These are phyloP conservation scores for Staphylotrichum tortipilum DNA, from an alignment of 495 filamentous ascomycete genomes.

Conservation along the genomic window DNA sequence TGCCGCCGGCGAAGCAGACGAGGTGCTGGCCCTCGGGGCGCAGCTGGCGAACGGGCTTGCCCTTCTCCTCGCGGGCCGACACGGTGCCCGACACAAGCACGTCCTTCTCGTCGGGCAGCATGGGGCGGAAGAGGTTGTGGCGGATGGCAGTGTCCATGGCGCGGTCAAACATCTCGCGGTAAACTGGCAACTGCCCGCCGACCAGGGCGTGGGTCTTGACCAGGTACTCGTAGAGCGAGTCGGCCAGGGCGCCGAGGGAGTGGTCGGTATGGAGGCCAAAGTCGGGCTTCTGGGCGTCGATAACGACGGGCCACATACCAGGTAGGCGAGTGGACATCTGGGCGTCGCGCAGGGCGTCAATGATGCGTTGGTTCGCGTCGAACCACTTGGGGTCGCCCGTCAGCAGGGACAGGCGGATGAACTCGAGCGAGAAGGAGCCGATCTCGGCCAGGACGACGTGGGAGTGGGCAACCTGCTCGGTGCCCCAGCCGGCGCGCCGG, in stretches of 20 bases:
- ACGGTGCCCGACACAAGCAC: slow-evolving; percentile 48
- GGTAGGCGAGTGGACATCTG: slow-evolving; percentile 60
- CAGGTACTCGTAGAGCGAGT: slow-evolving; percentile 79
- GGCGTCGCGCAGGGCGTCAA: slow-evolving; percentile 57
- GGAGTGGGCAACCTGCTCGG: slow-evolving; percentile 25
- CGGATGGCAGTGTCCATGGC: slow-evolving; percentile 56
- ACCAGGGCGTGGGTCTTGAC: slow-evolving; percentile 62
- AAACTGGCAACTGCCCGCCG: slow-evolving; percentile 64
- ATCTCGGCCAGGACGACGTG: slow-evolving; percentile 48
- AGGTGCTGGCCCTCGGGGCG: slow-evolving; percentile 33
- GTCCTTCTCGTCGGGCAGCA: slow-evolving; percentile 41
- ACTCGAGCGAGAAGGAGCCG: slow-evolving; percentile 73
- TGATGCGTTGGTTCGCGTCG: slow-evolving; percentile 76
- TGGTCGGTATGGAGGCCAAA: slow-evolving; percentile 39
- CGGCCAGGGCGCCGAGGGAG: slow-evolving; percentile 64
- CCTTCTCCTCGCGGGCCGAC: slow-evolving; percentile 49
- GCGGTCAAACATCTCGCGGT: slow-evolving; percentile 65
- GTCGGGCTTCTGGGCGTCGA: slow-evolving; percentile 24
- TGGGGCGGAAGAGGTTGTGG: slow-evolving; percentile 58
- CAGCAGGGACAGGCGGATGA: slow-evolving; percentile 73
- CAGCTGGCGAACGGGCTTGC: slow-evolving; percentile 47
- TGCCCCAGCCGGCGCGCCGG: slow-evolving; percentile 22
- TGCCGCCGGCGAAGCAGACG: slow-evolving; percentile 71
- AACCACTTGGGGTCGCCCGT: slow-evolving; percentile 78
- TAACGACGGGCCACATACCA: slow-evolving; percentile 45